Evolutionary conservation across 2,329 filamentous ascomycete species (phyloP).

Genomic region (Thelonectria rubi): DNA sequence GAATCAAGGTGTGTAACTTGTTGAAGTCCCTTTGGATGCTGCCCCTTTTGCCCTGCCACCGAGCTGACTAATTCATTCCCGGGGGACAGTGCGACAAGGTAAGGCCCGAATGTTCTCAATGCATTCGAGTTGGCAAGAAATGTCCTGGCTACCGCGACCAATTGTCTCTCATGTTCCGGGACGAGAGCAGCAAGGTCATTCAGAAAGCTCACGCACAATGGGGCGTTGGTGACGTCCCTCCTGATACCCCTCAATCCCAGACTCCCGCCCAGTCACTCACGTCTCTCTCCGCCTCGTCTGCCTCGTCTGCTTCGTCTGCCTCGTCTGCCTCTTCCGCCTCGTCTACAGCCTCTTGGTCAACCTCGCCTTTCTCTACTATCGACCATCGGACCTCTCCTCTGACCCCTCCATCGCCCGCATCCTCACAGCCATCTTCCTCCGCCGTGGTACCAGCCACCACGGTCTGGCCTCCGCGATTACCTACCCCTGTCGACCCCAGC

Average conservation of each 20-base stretch:
- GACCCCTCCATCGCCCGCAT: constrained; percentile 32
- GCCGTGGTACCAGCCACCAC: constrained; percentile 2
- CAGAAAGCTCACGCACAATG: constrained; percentile 65
- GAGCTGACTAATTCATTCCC: constrained; percentile 22
- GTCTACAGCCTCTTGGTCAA: constrained; percentile 35
- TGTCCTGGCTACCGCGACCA: constrained; percentile 73
- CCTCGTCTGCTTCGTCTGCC: constrained; percentile 16
- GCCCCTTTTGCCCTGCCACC: background rate
- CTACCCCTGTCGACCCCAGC: constrained; percentile 51
- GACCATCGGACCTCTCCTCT: constrained; percentile 30
- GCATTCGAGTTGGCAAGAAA: constrained; percentile 65
- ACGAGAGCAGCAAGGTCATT: constrained; percentile 71
- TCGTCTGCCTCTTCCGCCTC: constrained; percentile 37
- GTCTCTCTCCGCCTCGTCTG: constrained; percentile 1
- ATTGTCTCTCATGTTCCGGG: constrained; percentile 71
- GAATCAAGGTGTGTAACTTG: constrained; percentile 59
- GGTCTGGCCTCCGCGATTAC: constrained; percentile 28
- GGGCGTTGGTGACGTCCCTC: constrained; percentile 46
- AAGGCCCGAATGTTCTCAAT: constrained; percentile 69
- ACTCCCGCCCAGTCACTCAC: constrained; percentile 40
- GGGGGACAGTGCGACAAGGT: constrained; percentile 66
- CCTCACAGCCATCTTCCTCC: constrained; percentile 19
- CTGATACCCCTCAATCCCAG: constrained; percentile 27
- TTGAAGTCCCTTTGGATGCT: background rate
- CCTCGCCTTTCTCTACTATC: constrained; percentile 28